Base-by-base conservation (phyloP, 2,329 filamentous ascomycete species). In the Aureobasidium mangrovei region DNA sequence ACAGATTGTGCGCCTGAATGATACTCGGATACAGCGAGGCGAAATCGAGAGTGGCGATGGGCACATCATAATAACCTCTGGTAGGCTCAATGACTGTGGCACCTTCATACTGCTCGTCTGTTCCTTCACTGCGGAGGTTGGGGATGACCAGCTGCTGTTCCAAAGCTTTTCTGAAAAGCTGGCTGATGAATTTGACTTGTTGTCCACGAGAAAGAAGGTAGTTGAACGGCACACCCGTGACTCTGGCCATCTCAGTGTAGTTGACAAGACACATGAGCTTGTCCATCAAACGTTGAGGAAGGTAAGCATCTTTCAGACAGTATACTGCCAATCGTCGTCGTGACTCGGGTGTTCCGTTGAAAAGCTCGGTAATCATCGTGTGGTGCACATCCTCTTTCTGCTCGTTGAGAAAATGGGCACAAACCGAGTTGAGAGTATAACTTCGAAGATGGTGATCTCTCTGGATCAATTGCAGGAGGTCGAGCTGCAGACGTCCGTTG, bases 351-450 rank as follows among this genome's bases (percentile, higher is more conserved):
- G 93, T 96, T 58, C 93, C 93, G 67, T 98, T 97, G 77, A 91
- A 96, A 3, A 98, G 74, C 65, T 97, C 94, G 0, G 94, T 98
- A 64, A 98, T 98, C 90, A 98, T 98, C 2, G 91, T 96, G 71
- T 98, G 85, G 66, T 98, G 93, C 2, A 98, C 93, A 70, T 98
- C 93, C 71, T 98, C 93, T 67, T 98, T 98, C 67, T 98, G 93
- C 68, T 98, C 93, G 44, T 90, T 90, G 27, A 98, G 70, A 65
- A 98, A 98, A 60, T 98, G 87, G 4, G 93, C 87, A 61, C 84
- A 95, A 4, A 98, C 93, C 1, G 93, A 95, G 69, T 98, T 98
- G 29, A 98, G 78, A 0, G 93, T 98, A 68, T 98, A 98, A 72
- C 91, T 97, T 75, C 93, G 81, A 33, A 98, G 76, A 18, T 98